Evolutionary conservation across 495 filamentous ascomycete species (phyloP).

Genomic region (Aspergillus nanangensis): DNA sequence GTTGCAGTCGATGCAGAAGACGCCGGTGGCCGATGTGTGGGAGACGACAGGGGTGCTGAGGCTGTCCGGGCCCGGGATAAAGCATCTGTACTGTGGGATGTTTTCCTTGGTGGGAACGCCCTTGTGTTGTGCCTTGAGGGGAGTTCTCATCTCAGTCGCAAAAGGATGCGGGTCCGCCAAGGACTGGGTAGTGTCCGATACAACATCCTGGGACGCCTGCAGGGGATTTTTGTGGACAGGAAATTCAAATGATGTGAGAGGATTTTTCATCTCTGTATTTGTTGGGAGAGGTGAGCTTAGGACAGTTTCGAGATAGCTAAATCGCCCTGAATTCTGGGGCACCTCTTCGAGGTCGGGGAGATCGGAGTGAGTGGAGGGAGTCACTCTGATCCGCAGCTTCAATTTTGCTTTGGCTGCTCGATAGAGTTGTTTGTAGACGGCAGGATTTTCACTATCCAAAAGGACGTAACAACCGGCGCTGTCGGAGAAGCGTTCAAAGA

Average conservation of each 20-base stretch:
- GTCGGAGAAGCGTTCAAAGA: slow-evolving; percentile 95
- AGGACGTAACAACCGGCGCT: slow-evolving; percentile 76
- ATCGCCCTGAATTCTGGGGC: slow-evolving; percentile 19
- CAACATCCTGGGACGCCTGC: too few species aligned
- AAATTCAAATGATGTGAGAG: too few species aligned
- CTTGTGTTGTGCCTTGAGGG: too few species aligned
- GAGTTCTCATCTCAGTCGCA: too few species aligned
- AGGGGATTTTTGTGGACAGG: too few species aligned
- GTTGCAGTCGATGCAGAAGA: slow-evolving; percentile 84
- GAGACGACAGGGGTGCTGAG: slow-evolving; percentile 25
- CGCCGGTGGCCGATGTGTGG: slow-evolving; percentile 27
- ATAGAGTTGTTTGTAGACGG: slow-evolving; percentile 94
- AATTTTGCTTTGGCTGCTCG: slow-evolving; percentile 97
- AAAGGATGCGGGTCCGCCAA: too few species aligned
- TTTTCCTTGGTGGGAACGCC: too few species aligned
- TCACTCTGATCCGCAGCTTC: slow-evolving; percentile 88
- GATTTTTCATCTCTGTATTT: neutral
- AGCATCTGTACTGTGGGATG: slow-evolving; percentile 27
- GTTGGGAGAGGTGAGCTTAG: slow-evolving; percentile 30
- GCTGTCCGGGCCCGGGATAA: slow-evolving; percentile 25
- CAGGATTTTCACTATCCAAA: slow-evolving; percentile 70
- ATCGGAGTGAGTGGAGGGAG: slow-evolving; percentile 24
- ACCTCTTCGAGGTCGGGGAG: slow-evolving; percentile 10
- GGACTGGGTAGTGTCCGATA: too few species aligned
- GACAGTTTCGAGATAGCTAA: slow-evolving; percentile 43